These are phyloP conservation scores for Torulaspora franciscae DNA, from an alignment of 805 yeast species.

Conservation along the genomic window DNA sequence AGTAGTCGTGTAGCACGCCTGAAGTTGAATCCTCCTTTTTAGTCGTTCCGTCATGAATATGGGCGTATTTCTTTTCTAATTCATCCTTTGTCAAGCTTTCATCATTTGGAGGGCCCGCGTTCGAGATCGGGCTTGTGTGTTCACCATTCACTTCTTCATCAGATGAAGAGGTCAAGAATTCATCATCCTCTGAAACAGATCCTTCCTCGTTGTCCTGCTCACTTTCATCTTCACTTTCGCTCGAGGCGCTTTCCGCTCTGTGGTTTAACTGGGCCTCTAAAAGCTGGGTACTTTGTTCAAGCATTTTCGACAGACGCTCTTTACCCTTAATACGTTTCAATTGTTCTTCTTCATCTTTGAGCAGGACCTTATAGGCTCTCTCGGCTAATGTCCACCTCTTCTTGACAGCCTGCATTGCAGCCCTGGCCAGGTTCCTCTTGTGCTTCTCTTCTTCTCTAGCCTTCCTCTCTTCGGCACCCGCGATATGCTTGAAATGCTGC, in stretches of 20 bases:
- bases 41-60: constrained; percentile 7
- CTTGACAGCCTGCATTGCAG: constrained; percentile 77
- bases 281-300: constrained; percentile 86
- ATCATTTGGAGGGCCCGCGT: constrained; percentile 11
- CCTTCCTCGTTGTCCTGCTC: constrained; percentile 16
- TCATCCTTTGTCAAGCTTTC: constrained; percentile 41
- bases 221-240: constrained; percentile 12
- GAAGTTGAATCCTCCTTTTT: not conserved
- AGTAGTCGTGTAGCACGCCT: no score
- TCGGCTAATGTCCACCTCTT: constrained; percentile 89
- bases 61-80: constrained; percentile 41
- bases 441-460: constrained; percentile 70
- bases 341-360: constrained; percentile 73
- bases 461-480: constrained; percentile 83
- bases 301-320: constrained; percentile 78
- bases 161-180: constrained; percentile 14
- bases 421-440: constrained; percentile 65
- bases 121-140: constrained; percentile 29
- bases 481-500: constrained; percentile 74
- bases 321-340: constrained; percentile 76
- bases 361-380: constrained; percentile 68
- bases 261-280: constrained; percentile 75
- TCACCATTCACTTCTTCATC: constrained; percentile 18
- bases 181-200: constrained; percentile 10
- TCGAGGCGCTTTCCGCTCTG: constrained; percentile 27